A percentile compares a stretch with the other conserved stretches of the same genome.
These are phyloP conservation scores for Pezizomycotina sp. DNA, from an alignment of 2,329 filamentous ascomycete species.

Conservation along the genomic window DNA sequence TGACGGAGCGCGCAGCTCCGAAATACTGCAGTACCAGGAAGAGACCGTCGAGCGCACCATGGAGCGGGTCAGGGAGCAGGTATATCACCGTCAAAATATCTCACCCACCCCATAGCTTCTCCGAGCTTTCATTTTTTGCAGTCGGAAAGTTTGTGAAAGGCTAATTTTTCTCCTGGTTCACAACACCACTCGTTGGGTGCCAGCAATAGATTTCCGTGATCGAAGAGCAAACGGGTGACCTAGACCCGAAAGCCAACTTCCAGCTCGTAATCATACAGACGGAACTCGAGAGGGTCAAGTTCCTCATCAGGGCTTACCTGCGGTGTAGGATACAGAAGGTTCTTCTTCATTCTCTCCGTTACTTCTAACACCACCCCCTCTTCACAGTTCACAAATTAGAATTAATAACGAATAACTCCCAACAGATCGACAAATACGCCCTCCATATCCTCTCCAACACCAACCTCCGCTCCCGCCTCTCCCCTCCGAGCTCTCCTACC, in stretches of 20 bases:
- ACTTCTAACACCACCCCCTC: background rate
- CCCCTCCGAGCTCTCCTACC: constrained; percentile 64
- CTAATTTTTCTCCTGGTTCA: no score
- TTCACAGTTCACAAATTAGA: background rate
- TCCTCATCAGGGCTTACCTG: constrained; percentile 66
- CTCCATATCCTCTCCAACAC: constrained; percentile 52
- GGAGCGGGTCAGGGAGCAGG: constrained; percentile 49
- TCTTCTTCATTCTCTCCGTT: constrained; percentile 26
- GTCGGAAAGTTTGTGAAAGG: no score
- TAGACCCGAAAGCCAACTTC: constrained; percentile 85
- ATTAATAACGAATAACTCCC: constrained; percentile 2
- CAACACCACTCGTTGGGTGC: no score
- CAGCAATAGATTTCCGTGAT: constrained; percentile 45
- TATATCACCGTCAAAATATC: no score
- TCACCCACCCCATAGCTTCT: no score
- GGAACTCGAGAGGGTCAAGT: constrained; percentile 87
- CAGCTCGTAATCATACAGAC: constrained; percentile 89
- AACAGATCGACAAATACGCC: constrained; percentile 57
- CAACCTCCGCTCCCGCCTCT: constrained; percentile 46
- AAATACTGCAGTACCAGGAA: constrained; percentile 65
- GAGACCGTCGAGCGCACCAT: constrained; percentile 70
- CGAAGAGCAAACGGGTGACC: constrained; percentile 62
- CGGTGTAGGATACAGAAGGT: constrained; percentile 79
- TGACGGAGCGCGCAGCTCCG: constrained; percentile 76
- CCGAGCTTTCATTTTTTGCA: no score